phyloP scores from a whole-genome alignment of 2,329 filamentous ascomycete genomes.

The Capronia coronata region DNA sequence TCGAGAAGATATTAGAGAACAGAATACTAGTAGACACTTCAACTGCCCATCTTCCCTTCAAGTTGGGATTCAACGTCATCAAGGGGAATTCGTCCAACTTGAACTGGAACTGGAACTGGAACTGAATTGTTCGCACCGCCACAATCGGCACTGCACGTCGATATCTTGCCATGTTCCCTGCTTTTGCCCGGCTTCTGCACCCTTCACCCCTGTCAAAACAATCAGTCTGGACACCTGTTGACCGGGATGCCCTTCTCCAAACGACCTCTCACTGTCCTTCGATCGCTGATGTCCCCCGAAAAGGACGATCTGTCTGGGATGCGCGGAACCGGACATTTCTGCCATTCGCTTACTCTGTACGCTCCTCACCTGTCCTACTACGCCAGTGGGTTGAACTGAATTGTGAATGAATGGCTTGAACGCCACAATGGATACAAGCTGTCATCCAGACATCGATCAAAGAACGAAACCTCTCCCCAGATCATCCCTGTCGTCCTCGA shows the following conservation, averaged over 20 bases:
- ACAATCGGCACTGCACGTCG: constrained; percentile 16
- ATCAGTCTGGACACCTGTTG: constrained; percentile 8
- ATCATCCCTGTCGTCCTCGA: constrained; percentile 5
- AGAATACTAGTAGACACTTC: not conserved
- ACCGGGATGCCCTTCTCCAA: constrained; percentile 7
- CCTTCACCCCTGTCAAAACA: constrained; percentile 1
- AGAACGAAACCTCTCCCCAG: not conserved
- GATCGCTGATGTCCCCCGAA: not conserved
- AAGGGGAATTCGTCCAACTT: constrained; percentile 2
- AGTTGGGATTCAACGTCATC: constrained; percentile 26
- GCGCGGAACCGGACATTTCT: not conserved
- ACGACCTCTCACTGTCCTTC: not conserved
- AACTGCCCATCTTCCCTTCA: too few relatives aligned
- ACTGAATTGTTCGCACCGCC: constrained; percentile 15
- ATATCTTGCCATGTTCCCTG: constrained; percentile 17
- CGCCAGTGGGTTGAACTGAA: too few relatives aligned
- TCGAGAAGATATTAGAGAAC: not conserved
- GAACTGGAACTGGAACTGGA: too few relatives aligned
- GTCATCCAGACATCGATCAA: too few relatives aligned
- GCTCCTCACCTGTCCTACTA: too few relatives aligned
- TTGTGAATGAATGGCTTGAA: not conserved
- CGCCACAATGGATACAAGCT: constrained; percentile 3
- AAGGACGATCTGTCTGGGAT: not conserved
- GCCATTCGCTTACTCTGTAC: constrained; percentile 2
- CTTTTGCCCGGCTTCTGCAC: constrained; percentile 2